Evolutionary conservation across 768 basidiomycete genomes (phyloP), one percentile per base, ranked within the genome.

Genomic region (Tulasnella sp.): DNA sequence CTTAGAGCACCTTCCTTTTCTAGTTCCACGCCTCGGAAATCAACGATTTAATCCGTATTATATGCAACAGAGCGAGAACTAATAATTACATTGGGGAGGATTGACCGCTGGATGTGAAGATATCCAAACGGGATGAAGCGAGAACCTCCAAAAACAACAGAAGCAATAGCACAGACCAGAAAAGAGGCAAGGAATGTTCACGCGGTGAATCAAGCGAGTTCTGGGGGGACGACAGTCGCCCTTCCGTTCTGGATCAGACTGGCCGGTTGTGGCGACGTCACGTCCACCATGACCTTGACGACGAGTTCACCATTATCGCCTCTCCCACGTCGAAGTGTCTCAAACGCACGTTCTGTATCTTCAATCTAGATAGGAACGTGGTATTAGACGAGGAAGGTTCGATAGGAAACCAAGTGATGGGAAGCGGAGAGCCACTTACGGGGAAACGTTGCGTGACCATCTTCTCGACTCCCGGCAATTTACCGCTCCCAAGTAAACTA

Each of bases 241-340:
- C n/a, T 5, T 15, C 34, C 34, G 34, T 38, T 38, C 34, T 38
- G 45, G 24, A 56, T 43, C 10, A 38, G 19, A 2, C 21, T 27
- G 24, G 42, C 44, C 17, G 55, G 44, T 17, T 24, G n/a, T 15
- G 55, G 42, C 1, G 55, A 27, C 15, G 55, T 56, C 15, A 59
- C 58, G 27, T 53, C 82, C 58, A 97, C 80, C 80, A 96, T 84
- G 60, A 95, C 80, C 76, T 97, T 97, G 69, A 97, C 77, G 34
- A 96, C 88, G 75, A 94, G 77, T 29, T 80, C 78, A 8, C 90
- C 92, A 2, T 80, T 68, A 52, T 86, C 85, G 69, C 94, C 94
- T 64, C 77, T 77, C 3, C 94, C 94, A 49, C 78, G 74, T 59
- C 79, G 75, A 44, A 97, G 75, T 62, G 90, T 78, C 70, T 92